These are phyloP conservation scores for Evansstolkia leycettana DNA, from an alignment of 495 filamentous ascomycete species.

Conservation along the genomic window DNA sequence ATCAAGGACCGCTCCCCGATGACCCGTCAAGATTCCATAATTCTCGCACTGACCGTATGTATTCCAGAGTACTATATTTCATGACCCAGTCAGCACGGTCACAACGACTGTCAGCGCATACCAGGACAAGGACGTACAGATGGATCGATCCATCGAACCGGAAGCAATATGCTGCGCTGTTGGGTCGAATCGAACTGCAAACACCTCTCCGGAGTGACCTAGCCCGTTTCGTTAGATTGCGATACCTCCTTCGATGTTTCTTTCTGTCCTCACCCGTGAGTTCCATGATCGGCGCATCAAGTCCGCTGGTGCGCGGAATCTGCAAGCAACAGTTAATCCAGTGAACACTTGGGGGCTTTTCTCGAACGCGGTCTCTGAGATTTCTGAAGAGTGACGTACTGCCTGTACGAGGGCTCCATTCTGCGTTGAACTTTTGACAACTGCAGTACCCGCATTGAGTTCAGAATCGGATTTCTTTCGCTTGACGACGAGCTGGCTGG, in stretches of 20 bases:
- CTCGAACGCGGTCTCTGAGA: not conserved
- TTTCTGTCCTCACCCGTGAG: slow-evolving; percentile 49
- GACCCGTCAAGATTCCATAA: slow-evolving; percentile 75
- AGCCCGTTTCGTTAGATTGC: slow-evolving; percentile 5
- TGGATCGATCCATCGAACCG: slow-evolving; percentile 87
- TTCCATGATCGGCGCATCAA: slow-evolving; percentile 93
- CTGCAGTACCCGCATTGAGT: slow-evolving; percentile 47
- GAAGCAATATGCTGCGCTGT: slow-evolving; percentile 83
- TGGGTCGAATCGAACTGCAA: slow-evolving; percentile 81
- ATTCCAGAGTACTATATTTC: slow-evolving; percentile 68
- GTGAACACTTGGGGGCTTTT: not conserved
- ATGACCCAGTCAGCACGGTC: not conserved
- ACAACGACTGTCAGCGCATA: not conserved
- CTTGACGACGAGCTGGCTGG: slow-evolving; percentile 71
- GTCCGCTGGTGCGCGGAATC: slow-evolving; percentile 70
- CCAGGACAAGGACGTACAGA: slow-evolving; percentile 44
- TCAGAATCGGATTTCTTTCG: slow-evolving; percentile 64
- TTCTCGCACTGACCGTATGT: slow-evolving; percentile 89
- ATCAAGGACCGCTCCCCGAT: slow-evolving; percentile 82
- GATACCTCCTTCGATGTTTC: not conserved
- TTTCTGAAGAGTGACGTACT: slow-evolving; percentile 41
- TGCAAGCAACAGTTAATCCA: slow-evolving; percentile 24
- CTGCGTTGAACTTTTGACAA: slow-evolving; percentile 51
- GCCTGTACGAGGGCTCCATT: slow-evolving; percentile 72
- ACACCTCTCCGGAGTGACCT: slow-evolving; percentile 73